phyloP scores from a whole-genome alignment of 768 basidiomycete genomes.

The Phlebiopsis gigantea region DNA sequence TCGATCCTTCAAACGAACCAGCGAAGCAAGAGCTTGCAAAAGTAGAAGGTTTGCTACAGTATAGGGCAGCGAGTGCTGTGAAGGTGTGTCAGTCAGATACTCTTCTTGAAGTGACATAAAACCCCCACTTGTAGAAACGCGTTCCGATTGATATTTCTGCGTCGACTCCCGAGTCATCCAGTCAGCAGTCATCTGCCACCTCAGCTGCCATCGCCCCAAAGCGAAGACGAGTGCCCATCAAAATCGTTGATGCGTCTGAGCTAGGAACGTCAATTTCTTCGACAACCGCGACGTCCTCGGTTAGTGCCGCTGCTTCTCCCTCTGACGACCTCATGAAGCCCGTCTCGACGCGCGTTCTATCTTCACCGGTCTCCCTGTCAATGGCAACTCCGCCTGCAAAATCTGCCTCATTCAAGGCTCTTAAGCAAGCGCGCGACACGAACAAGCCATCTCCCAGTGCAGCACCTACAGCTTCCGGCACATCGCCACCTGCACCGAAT shows the following conservation, averaged over 20 bases:
- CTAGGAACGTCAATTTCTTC: slow-evolving; percentile 12
- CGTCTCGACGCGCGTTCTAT: slow-evolving; percentile 34
- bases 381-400: slow-evolving; percentile 7
- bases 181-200: neutral
- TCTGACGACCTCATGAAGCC: slow-evolving; percentile 30
- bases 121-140: slow-evolving; percentile 23
- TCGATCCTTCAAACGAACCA: slow-evolving; percentile 62
- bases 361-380: neutral
- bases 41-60: slow-evolving; percentile 36
- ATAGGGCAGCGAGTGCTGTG: slow-evolving; percentile 31
- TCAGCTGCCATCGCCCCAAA: slow-evolving; percentile 23
- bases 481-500: neutral
- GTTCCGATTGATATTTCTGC: slow-evolving; percentile 18
- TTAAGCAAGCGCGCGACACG: slow-evolving; percentile 49
- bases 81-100: slow-evolving; percentile 8
- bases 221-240: slow-evolving; percentile 60
- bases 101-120: no score
- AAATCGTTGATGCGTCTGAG: slow-evolving; percentile 40
- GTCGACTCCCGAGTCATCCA: neutral
- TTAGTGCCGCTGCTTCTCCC: neutral
- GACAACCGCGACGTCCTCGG: slow-evolving; percentile 7
- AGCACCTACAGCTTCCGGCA: slow-evolving; percentile 23
- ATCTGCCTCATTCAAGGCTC: slow-evolving; percentile 47
- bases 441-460: neutral
- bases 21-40: slow-evolving; percentile 60